Base-by-base conservation (phyloP, 129 eudicot species). In the Pseudognaphalium luteoalbum region DNA sequence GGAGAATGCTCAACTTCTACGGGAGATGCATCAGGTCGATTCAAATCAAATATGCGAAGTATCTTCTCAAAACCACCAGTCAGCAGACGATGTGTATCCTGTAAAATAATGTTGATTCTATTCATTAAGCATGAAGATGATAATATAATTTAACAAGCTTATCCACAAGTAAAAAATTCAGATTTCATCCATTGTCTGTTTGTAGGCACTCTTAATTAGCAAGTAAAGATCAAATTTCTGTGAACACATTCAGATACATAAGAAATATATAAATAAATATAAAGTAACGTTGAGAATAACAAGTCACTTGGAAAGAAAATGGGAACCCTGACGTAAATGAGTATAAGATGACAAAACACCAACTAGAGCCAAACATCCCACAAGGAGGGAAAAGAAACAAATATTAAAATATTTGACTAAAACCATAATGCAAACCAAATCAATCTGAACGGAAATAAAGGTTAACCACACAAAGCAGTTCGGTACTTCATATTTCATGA, bases 61-160 rank as follows among this genome's bases (percentile, higher is more conserved):
- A 87, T 66, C 77, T 90, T 90, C 79, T 90, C 96, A 63, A 87
- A 76, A 37, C 96, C 96, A 39, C 96, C 96, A 35, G 96, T 90
- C 19, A 90, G 82, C 69, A 90, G 78, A 72, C 74, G 56, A 67
- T 79, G 80, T 14, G 86, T 85, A 80, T 87, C 89, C 96, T 90
- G 82, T 60, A 71, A 15, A 11, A 58, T 81, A n/a, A 33, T 7
- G 2, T 5, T 32, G 16, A 15, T n/a, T 74, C 64, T 50, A 74
- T 41, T 10, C 16, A 54, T 66, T 52, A 74, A 25, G 14, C 17
- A 47, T 35, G 20, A 52, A n/a, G 10, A 44, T 21, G 17, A 56
- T 16, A 9, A 56, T 54, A 56, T 20, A n/a, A 50, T n/a, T 9
- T 20, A 34, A 51, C 67, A 71, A 54, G 35, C 72, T 56, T 57